These are phyloP conservation scores for Fusarium marasasianum DNA, from an alignment of 2,329 filamentous ascomycete genomes.

Conservation along the genomic window DNA sequence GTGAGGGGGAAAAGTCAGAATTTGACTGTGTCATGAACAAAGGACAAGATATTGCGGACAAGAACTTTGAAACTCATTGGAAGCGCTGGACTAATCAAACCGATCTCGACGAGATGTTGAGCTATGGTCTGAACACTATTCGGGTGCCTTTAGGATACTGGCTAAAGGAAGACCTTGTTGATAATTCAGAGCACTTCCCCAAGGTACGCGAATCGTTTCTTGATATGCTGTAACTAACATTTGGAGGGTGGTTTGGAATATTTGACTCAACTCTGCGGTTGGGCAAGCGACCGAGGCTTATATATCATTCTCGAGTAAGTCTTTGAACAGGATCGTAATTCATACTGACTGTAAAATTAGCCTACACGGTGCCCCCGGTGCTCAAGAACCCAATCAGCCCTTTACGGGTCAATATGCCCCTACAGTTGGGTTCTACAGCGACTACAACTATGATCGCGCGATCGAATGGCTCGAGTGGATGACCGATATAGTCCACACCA, in stretches of 20 bases:
- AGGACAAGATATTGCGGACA: conserved; percentile 57
- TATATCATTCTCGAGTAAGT: conserved; percentile 62
- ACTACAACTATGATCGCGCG: conserved; percentile 65
- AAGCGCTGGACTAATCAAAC: conserved; percentile 57
- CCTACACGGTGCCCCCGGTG: conserved; percentile 61
- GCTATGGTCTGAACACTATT: conserved; percentile 62
- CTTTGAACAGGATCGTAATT: rapidly evolving
- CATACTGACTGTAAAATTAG: neutral
- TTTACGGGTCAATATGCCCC: conserved; percentile 55
- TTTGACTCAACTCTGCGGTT: conserved; percentile 56
- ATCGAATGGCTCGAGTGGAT: conserved; percentile 66
- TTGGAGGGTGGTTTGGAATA: conserved; percentile 54
- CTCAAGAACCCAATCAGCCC: conserved; percentile 56
- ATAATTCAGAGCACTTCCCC: conserved; percentile 61
- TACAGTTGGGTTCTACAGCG: conserved; percentile 62
- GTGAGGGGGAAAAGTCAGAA: conserved; percentile 56
- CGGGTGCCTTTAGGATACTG: conserved; percentile 66
- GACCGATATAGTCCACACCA: conserved; percentile 60
- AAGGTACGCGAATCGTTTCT: conserved; percentile 16
- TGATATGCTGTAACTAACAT: neutral
- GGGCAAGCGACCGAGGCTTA: conserved; percentile 58
- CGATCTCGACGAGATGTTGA: conserved; percentile 60
- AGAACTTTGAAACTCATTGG: conserved; percentile 61
- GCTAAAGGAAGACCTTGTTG: conserved; percentile 61
- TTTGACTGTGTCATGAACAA: conserved; percentile 62